Evolutionary conservation across 305 asterid genomes (phyloP).

Genomic region (Salvia sclarea): DNA sequence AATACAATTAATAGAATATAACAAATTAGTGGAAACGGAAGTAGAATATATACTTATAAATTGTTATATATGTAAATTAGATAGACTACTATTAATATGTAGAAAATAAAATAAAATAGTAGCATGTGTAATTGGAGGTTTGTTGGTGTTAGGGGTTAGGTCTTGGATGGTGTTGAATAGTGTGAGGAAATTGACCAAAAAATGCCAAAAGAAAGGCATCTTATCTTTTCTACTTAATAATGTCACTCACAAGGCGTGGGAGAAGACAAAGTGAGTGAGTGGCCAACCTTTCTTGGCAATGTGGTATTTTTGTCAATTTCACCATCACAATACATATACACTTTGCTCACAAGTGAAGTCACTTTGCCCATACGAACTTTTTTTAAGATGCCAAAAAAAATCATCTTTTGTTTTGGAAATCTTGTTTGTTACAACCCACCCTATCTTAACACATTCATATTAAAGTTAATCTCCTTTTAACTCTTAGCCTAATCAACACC

Average conservation of each 20-base stretch:
- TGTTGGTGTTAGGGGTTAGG: slow-evolving; percentile 36
- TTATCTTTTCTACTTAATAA: slow-evolving; percentile 33
- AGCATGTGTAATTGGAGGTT: neutral
- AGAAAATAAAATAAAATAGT: slow-evolving; percentile 5
- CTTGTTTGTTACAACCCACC: neutral
- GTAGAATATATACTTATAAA: neutral
- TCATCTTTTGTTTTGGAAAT: neutral
- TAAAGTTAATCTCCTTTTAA: too few relatives aligned
- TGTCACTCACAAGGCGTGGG: slow-evolving; percentile 34
- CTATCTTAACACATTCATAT: neutral
- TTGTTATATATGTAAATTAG: neutral
- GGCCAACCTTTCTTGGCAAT: slow-evolving; percentile 42
- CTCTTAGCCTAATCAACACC: too few relatives aligned
- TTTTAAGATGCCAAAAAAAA: neutral
- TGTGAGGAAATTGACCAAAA: slow-evolving; percentile 34
- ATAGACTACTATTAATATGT: neutral
- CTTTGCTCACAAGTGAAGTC: slow-evolving; percentile 50
- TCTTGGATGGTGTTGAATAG: slow-evolving; percentile 36
- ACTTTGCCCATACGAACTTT: slow-evolving; percentile 20
- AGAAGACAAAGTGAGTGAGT: slow-evolving; percentile 47
- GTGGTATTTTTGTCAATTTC: slow-evolving; percentile 39
- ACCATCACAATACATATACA: slow-evolving; percentile 33
- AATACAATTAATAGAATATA: neutral
- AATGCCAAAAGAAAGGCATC: slow-evolving; percentile 40
- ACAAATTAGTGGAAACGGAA: neutral